Percentiles rank a stretch among this genome's conserved stretches.
phyloP scores from a whole-genome alignment of 2,329 filamentous ascomycete genomes.

The Colletotrichum chlorophyti region DNA sequence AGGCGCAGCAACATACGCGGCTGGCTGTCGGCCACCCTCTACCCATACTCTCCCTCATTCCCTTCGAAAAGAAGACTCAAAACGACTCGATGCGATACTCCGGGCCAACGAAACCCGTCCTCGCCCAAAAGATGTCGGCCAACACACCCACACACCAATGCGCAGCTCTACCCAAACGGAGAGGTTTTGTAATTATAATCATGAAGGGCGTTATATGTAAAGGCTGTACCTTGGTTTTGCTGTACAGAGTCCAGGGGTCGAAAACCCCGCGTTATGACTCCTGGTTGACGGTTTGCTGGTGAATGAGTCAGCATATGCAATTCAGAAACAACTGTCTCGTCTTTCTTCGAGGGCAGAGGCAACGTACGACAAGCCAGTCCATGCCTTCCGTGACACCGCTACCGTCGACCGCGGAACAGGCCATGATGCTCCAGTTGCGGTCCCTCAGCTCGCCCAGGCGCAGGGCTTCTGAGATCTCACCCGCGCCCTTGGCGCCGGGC shows the following conservation, averaged over 20 bases:
- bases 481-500: conserved; percentile 93
- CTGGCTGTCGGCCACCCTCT: neutral
- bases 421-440: conserved; percentile 99
- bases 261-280: conserved; percentile 22
- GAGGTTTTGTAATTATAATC: conserved; percentile 22
- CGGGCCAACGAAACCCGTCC: neutral
- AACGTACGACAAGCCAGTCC: conserved; percentile 93
- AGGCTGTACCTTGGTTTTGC: neutral
- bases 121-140: conserved; percentile 9
- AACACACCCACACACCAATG: conserved; percentile 23
- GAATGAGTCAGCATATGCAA: conserved; percentile 17
- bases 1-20: neutral
- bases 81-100: no score
- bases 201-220: conserved; percentile 23
- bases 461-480: conserved; percentile 94
- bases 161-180: conserved; percentile 21
- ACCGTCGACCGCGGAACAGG: conserved; percentile 94
- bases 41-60: neutral
- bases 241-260: conserved; percentile 4
- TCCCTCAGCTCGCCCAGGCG: conserved; percentile 90
- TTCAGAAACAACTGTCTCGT: no score
- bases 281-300: conserved; percentile 36
- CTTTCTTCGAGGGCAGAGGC: neutral
- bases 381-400: conserved; percentile 95
- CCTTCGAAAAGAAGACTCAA: no score